Evolutionary conservation across 441 rosid species (phyloP).

Genomic region (Populus hybrid): DNA sequence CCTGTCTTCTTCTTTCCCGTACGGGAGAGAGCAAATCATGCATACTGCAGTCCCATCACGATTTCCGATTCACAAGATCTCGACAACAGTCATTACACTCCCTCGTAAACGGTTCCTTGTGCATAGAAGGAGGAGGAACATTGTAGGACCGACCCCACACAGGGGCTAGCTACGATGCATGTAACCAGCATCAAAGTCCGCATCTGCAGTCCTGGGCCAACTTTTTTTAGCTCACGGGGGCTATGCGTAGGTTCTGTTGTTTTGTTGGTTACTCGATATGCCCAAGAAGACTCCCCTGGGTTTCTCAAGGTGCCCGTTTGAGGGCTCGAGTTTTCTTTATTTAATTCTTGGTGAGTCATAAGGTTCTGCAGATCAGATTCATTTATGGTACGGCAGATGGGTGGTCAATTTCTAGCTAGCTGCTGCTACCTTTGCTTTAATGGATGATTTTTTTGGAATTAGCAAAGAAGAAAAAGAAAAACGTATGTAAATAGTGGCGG

Average conservation of each 20-base stretch:
- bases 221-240: not conserved
- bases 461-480: not conserved
- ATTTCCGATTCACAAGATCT: not conserved
- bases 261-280: not conserved
- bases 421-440: not conserved
- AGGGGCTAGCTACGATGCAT: not conserved
- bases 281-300: not conserved
- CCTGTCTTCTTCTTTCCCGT: not conserved
- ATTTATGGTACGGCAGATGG: not conserved
- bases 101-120: not conserved
- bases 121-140: no score
- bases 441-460: conserved; percentile 13
- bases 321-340: not conserved
- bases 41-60: not conserved
- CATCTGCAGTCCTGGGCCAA: not conserved
- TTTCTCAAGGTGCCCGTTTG: not conserved
- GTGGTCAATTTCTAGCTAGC: not conserved
- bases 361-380: not conserved
- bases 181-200: not conserved
- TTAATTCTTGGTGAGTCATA: no score
- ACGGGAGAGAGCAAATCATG: not conserved
- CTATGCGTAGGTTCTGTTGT: not conserved
- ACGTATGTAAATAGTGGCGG: conserved; percentile 18
- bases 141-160: not conserved
- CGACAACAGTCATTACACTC: not conserved